Conservation (phyloP, 371 early-diverging fungal species). For the Saksenaea vasiformis region DNA sequence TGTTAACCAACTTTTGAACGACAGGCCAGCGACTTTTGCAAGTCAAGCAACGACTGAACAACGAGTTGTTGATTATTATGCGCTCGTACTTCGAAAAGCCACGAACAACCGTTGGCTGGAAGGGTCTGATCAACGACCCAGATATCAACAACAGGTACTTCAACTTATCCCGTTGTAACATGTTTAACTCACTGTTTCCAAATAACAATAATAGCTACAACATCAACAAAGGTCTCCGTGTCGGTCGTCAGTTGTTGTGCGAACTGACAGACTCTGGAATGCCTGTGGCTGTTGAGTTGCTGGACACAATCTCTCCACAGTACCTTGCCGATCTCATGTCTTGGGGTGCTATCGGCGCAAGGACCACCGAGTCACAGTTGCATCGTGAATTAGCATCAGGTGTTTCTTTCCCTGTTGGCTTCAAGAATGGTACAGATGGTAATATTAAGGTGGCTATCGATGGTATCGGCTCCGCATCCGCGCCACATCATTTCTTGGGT, state of each 20-base stretch:
- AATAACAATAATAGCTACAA: conserved; percentile 53
- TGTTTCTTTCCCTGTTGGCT: conserved; percentile 93
- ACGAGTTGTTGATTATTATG: conserved; percentile 85
- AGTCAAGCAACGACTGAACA: conserved; percentile 53
- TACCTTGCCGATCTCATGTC: conserved; percentile 89
- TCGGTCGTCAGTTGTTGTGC: conserved; percentile 80
- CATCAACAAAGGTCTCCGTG: conserved; percentile 89
- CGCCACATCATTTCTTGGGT: conserved; percentile 88
- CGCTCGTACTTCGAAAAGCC: conserved; percentile 96
- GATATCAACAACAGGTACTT: conserved; percentile 73
- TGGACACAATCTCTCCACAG: conserved; percentile 95
- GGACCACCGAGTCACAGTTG: conserved; percentile 92
- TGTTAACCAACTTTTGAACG: neutral
- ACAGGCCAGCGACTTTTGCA: conserved; percentile 60
- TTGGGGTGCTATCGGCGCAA: conserved; percentile 96
- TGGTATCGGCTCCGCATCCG: conserved; percentile 86
- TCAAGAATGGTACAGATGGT: conserved; percentile 95
- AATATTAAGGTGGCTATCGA: conserved; percentile 87
- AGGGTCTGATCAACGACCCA: conserved; percentile 93
- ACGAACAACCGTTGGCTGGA: conserved; percentile 94
- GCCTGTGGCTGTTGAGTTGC: conserved; percentile 87
- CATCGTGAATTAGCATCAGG: conserved; percentile 95
- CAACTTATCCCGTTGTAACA: neutral
- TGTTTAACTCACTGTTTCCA: neutral
- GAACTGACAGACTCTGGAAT: conserved; percentile 79